Evolutionary conservation across 495 filamentous ascomycete genomes (phyloP), one percentile per base, ranked within the genome.

Genomic region (Astrothelium macrocarpum): DNA sequence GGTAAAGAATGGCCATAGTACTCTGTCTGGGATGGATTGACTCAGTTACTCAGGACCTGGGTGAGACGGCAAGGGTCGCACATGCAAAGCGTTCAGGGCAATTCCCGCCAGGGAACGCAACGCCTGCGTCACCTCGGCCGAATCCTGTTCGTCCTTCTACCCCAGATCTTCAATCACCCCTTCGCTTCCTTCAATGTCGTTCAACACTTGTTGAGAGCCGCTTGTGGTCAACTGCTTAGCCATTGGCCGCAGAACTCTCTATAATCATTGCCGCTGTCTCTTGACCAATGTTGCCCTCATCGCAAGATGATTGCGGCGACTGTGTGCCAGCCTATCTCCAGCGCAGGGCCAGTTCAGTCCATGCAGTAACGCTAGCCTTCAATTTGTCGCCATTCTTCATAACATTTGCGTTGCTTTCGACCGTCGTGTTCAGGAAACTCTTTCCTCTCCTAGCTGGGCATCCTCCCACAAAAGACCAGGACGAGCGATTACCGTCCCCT

Each of bases 361-460:
- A 70, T 56, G 32, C 65, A 32, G 62, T 70, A 25, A 68, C 76
- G 12, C 67, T 81, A 32, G 67, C 73, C 46, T 68, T 84, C 62
- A 80, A 81, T 18, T 79, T 76, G 16, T 69, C 83, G 1, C 82
- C 84, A 0, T 86, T 90, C 74, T 68, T 87, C 59, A 66, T 81
- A 56, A 88, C 85, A 58, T 90, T 89, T 72, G 61, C 78, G 59
- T 61, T 82, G 63, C 79, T 87, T 68, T 73, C 75, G 61, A 69
- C 82, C 32, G 72, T 83, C 59, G 84, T 85, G 16, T 78, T 82
- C 12, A 80, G 82, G 42, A 84, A 82, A 64, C 71, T 90, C 25
- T 88, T 87, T 71, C 85, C 88, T 11, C 76, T 82, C 36, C 78
- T 89, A 36, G 82, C 85, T 58, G 80, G 79, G 32, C 69, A 71